Evolutionary conservation across 1,139 yeast genomes (phyloP).

Genomic region (Hansenula anomala): DNA sequence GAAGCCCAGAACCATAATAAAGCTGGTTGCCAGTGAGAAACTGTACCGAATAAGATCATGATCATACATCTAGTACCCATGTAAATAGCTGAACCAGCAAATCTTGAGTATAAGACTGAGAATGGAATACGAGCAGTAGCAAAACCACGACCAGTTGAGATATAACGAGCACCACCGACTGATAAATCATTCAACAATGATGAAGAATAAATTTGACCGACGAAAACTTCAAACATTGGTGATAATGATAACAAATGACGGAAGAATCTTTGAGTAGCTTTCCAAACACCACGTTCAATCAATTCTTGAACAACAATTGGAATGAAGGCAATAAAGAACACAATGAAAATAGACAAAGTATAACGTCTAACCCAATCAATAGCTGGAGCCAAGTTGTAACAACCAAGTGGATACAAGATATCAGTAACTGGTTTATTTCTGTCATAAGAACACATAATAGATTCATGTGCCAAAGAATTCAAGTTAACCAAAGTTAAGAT

Average conservation of each 20-base stretch:
- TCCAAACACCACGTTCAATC: slow-evolving; percentile 97
- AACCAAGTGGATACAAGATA: slow-evolving; percentile 80
- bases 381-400: slow-evolving; percentile 89
- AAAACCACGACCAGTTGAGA: slow-evolving; percentile 98
- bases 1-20: slow-evolving; percentile 99
- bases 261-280: slow-evolving; percentile 84
- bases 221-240: slow-evolving; percentile 97
- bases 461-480: slow-evolving; percentile 87
- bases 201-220: slow-evolving; percentile 94
- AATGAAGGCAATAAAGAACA: slow-evolving; percentile 93
- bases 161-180: slow-evolving; percentile 99
- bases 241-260: slow-evolving; percentile 89
- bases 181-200: slow-evolving; percentile 88
- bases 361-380: slow-evolving; percentile 97
- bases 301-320: slow-evolving; percentile 96
- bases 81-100: slow-evolving; percentile 95
- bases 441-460: slow-evolving; percentile 81
- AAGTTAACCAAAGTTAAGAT: slow-evolving; percentile 89
- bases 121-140: slow-evolving; percentile 98
- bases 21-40: slow-evolving; percentile 96
- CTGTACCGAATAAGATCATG: slow-evolving; percentile 87
- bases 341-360: slow-evolving; percentile 95
- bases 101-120: slow-evolving; percentile 90
- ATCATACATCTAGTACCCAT: slow-evolving; percentile 91
- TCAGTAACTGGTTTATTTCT: slow-evolving; percentile 84